Conservation (phyloP, 208 protist genomes). For the Crithidia sp. region DNA sequence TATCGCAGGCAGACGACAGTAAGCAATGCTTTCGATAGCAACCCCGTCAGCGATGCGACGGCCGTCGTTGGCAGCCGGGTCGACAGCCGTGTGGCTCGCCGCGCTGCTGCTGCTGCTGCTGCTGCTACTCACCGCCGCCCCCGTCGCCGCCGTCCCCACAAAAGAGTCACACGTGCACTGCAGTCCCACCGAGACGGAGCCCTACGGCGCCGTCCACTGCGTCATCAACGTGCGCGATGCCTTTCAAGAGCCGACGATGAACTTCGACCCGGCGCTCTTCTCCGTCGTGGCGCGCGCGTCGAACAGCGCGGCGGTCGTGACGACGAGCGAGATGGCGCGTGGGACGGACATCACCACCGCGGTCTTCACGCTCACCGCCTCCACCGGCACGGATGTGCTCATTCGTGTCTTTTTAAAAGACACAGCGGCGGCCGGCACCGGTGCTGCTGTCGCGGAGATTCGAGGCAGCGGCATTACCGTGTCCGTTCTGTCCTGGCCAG, state of each 20-base stretch:
- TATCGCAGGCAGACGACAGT: too few species aligned
- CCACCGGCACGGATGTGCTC: constrained; percentile 32
- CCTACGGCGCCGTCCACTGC: constrained; percentile 33
- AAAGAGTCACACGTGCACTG: constrained; percentile 42
- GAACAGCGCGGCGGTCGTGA: constrained; percentile 25
- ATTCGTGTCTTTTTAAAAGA: constrained; percentile 38
- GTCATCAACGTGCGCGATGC: constrained; percentile 44
- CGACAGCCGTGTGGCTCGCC: not conserved
- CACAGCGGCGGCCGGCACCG: not conserved
- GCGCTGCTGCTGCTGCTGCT: constrained; percentile 2
- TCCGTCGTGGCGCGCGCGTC: constrained; percentile 29
- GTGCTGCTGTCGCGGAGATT: constrained; percentile 19
- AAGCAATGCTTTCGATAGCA: too few species aligned
- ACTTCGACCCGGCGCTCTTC: constrained; percentile 41
- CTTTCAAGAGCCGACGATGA: constrained; percentile 43
- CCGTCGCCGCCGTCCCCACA: constrained; percentile 24
- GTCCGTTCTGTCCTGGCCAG: constrained; percentile 40
- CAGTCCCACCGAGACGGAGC: constrained; percentile 34
- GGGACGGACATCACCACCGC: constrained; percentile 44
- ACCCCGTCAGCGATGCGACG: too few species aligned
- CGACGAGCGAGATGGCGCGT: constrained; percentile 26
- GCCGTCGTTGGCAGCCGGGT: too few species aligned
- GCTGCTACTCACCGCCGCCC: constrained; percentile 1
- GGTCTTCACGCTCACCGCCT: constrained; percentile 41
- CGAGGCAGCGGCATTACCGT: constrained; percentile 45